phyloP scores from a whole-genome alignment of 176 grass and related monocot species.

The Bothriochloa decipiens region DNA sequence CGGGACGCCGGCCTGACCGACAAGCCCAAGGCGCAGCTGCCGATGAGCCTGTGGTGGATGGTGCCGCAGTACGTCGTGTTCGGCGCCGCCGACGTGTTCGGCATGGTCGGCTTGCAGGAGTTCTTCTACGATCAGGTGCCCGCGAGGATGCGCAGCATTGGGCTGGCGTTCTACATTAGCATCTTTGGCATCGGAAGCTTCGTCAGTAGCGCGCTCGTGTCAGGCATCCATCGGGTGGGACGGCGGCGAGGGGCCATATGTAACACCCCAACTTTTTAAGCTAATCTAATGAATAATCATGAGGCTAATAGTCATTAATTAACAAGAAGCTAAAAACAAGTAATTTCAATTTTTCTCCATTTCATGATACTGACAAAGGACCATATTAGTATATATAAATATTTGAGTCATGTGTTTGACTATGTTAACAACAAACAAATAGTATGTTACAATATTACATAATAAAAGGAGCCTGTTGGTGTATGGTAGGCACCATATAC shows the following conservation, averaged over 20 bases:
- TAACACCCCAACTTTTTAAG: too few relatives aligned
- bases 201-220: conserved; percentile 4
- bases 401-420: too few relatives aligned
- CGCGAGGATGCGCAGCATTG: conserved; percentile 43
- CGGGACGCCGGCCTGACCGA: not conserved
- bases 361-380: too few relatives aligned
- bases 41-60: conserved; percentile 93
- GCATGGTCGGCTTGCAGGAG: not conserved
- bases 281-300: too few relatives aligned
- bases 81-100: not conserved
- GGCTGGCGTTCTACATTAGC: not conserved
- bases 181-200: not conserved
- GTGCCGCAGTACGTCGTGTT: conserved; percentile 57
- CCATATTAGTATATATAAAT: too few relatives aligned
- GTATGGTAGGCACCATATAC: too few relatives aligned
- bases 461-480: too few relatives aligned
- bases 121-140: conserved; percentile 25
- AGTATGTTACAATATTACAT: too few relatives aligned
- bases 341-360: too few relatives aligned
- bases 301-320: too few relatives aligned
- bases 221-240: not conserved
- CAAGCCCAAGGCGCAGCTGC: conserved; percentile 27
- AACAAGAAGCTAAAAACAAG: too few relatives aligned
- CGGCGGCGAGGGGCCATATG: not conserved
- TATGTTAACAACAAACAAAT: too few relatives aligned